Base-by-base conservation (phyloP, 2,329 filamentous ascomycete genomes). In the Parafenestella ontariensis region DNA sequence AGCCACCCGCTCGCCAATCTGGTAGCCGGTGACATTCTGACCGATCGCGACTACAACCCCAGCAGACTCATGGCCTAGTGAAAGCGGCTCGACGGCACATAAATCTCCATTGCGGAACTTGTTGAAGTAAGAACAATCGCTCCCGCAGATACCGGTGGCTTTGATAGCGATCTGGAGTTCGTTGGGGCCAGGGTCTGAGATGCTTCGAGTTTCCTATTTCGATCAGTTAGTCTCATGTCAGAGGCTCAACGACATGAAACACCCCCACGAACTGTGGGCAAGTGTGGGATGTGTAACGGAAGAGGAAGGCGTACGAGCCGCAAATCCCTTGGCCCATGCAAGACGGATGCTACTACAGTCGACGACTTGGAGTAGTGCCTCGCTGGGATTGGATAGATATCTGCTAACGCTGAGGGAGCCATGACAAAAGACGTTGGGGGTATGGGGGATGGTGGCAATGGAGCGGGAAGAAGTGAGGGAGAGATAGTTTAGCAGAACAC, bases 91-190 rank as follows among this genome's bases (percentile, higher is more conserved):
- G 60, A 85, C 87, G 42, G 85, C 86, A 64, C 87, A 87, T 46
- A 90, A 81, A 72, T 89, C 87, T 41, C 87, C 87, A 67, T 90
- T 90, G 74, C 86, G 85, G 68, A 89, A 89, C 66, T 89, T 88
- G 72, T 85, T 88, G 78, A 88, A 90, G 74, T 90, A 90, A 48
- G 85, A 86, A 49, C 89, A 83, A 73, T 90, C 87, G 7, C 86
- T 89, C 51, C 87, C 87, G 71, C 87, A 90, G 64, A 90, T 86
- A 33, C 87, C 87, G 21, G 87, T 89, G 6, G 84, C 82, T 65
- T 83, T 84, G 72, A 90, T 80, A 62, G 85, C 81, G 65, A 89
- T 82, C 73, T 89, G 87, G 50, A 90, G 79, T 68, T 89, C 86
- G 49, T 81, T 77, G 53, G 79, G 73, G 13, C 77, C 77, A 13